phyloP scores from a whole-genome alignment of 495 filamentous ascomycete genomes.

The Hyaloscypha finlandica region DNA sequence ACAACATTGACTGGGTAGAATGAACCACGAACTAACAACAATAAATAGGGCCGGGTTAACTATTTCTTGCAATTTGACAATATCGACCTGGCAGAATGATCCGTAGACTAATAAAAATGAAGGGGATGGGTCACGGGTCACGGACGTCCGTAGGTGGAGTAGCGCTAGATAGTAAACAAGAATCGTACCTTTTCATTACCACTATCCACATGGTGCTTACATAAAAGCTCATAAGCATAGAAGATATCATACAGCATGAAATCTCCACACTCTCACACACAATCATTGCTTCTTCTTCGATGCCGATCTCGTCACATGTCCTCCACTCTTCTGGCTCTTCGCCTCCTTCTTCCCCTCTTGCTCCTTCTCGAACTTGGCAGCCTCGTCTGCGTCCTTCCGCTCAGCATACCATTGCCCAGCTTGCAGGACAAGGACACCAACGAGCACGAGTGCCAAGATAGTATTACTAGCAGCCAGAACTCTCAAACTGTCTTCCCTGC shows the following conservation, averaged over 20 bases:
- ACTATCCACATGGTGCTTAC: not conserved
- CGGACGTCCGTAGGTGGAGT: too few species aligned
- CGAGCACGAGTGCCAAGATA: conserved; percentile 85
- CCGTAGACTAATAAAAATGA: too few species aligned
- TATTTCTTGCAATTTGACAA: too few species aligned
- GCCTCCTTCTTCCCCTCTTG: conserved; percentile 46
- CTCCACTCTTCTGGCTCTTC: conserved; percentile 22
- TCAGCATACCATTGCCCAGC: conserved; percentile 99
- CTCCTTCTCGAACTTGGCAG: conserved; percentile 59
- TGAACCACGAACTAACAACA: too few species aligned
- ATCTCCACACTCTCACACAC: not conserved
- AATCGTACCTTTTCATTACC: not conserved
- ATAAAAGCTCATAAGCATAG: not conserved
- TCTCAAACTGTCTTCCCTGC: conserved; percentile 81
- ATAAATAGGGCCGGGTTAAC: too few species aligned
- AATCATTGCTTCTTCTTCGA: conserved; percentile 38
- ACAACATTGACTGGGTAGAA: too few species aligned
- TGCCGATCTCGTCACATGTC: conserved; percentile 28
- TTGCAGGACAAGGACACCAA: conserved; percentile 90
- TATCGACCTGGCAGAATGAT: too few species aligned
- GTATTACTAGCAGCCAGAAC: conserved; percentile 96
- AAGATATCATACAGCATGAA: conserved; percentile 12
- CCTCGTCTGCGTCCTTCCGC: conserved; percentile 84
- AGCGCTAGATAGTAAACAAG: not conserved
- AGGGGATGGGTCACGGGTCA: too few species aligned